Evolutionary conservation across 495 filamentous ascomycete genomes (phyloP), one percentile per base, ranked within the genome.

Genomic region (Daldinia decipiens): DNA sequence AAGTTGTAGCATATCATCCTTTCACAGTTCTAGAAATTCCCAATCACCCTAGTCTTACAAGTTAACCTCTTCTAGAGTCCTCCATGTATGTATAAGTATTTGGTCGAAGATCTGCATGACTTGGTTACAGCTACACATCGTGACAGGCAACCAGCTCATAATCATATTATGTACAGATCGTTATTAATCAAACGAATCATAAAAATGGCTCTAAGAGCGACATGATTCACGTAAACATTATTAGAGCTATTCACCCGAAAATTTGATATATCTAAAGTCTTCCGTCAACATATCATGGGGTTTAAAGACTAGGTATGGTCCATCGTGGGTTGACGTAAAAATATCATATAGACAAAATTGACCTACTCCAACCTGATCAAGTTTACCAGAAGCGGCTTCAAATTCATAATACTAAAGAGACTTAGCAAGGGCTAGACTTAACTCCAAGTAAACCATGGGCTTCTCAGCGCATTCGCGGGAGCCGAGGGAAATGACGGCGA

Each of bases 341-440:
- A 56, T 36, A 21, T 38, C 32, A 26, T 39, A 26, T 17, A 56
- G n/a, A 13, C 9, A 17, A 56, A 38, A 56, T 56, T n/a, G 15
- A 9, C 31, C 31, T 12, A 38, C 29, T 17, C 31, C 32, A 21
- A 39, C 31, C n/a, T 39, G 27, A 13, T 17, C 17, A 36, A 56
- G 17, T 12, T 38, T 45, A 19, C 34, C 34, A 8, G 50, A 51
- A 1, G 58, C 51, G 6, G 80, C 53, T 68, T 84, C 77, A 64
- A 82, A 67, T 52, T 84, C 82, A 54, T 80, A 83, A 9, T 62
- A 73, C 71, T 74, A 85, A 0, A 82, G 21, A 24, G 83, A 40
- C 53, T 80, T 82, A 0, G 81, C 67, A 1, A 86, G 54, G 11
- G 84, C 71, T 0, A 79, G 45, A 4, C 67, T 63, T 56, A 82